Evolutionary conservation across 768 basidiomycete species (phyloP), one percentile per base, ranked within the genome.

Genomic region (Leccinum barrowsii): DNA sequence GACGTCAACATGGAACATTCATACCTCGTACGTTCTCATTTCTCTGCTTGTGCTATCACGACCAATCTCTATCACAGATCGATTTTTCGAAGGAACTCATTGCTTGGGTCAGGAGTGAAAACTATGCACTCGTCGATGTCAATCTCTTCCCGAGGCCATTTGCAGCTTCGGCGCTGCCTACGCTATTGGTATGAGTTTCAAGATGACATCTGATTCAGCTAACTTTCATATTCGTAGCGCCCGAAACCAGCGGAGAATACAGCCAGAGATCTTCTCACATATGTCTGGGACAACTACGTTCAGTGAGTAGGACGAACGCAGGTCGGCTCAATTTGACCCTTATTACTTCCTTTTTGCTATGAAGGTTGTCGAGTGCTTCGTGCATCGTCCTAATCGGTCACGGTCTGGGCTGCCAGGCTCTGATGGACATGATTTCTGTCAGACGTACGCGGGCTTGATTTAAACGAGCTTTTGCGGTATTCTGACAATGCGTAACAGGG

Each of bases 281-380:
- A 98, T 70, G 72, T 98, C 11, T 99, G 97, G 97, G 96, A 98
- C 72, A 96, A 98, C 67, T 95, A 94, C 67, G 79, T 98, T 60
- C 85, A 90, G 95, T 97, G 65, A 59, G 90, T 70, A 17, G n/a
- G 50, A 48, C 58, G 21, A 21, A 51, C 7, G 19, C 40, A 15
- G 46, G 42, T 44, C 60, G 0, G 49, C 12, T 55, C 19, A 8
- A n/a, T 24, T 19, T 28, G 7, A 37, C 19, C 12, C 12, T 50
- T 22, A 57, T 50, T 21, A 57, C 54, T 52, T 28, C 37, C 17
- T 53, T 50, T n/a, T 57, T 21, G 1, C 26, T 32, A 11, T 48
- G 6, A 64, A 94, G 92, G 59, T 77, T 96, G 62, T 88, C 87
- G 6, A 80, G 79, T 21, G 90, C 89, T 7, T 78, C 83, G 30